Evolutionary conservation across 768 basidiomycete genomes (phyloP).

Genomic region (Xerocomus brunneocitrinus): DNA sequence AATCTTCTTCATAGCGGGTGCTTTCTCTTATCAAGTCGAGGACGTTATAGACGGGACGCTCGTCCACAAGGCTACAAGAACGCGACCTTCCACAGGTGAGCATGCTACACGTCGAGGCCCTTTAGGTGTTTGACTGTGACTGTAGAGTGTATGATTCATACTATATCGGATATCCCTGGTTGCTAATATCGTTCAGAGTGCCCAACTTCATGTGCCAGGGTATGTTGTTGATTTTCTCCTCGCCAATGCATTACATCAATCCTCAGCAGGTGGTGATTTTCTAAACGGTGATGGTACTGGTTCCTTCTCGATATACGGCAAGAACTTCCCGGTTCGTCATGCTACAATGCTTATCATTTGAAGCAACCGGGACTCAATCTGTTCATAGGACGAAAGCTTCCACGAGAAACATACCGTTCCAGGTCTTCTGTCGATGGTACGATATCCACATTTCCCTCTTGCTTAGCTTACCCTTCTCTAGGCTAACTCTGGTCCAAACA

Average conservation of each 20-base stretch:
- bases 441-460: constrained; percentile 6
- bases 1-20: neutral
- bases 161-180: constrained; percentile 1
- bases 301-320: constrained; percentile 94
- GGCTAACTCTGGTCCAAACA: constrained; percentile 94
- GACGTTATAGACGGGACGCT: constrained; percentile 43
- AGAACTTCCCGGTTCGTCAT: constrained; percentile 74
- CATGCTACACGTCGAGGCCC: constrained; percentile 1
- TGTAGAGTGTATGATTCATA: constrained; percentile 60
- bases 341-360: neutral
- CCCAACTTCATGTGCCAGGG: constrained; percentile 98
- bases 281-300: constrained; percentile 94
- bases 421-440: constrained; percentile 88
- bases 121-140: constrained; percentile 8
- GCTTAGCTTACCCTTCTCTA: constrained; percentile 27
- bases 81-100: constrained; percentile 88
- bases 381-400: constrained; percentile 86
- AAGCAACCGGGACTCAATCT: neutral
- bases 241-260: neutral
- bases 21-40: constrained; percentile 15
- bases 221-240: constrained; percentile 5
- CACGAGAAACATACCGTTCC: constrained; percentile 81
- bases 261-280: constrained; percentile 79
- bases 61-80: constrained; percentile 89
- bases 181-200: constrained; percentile 45